A percentile compares a stretch with the other conserved stretches of the same genome.
phyloP scores from a whole-genome alignment of 176 grass and related monocot genomes.

The Elaeis guineensis region DNA sequence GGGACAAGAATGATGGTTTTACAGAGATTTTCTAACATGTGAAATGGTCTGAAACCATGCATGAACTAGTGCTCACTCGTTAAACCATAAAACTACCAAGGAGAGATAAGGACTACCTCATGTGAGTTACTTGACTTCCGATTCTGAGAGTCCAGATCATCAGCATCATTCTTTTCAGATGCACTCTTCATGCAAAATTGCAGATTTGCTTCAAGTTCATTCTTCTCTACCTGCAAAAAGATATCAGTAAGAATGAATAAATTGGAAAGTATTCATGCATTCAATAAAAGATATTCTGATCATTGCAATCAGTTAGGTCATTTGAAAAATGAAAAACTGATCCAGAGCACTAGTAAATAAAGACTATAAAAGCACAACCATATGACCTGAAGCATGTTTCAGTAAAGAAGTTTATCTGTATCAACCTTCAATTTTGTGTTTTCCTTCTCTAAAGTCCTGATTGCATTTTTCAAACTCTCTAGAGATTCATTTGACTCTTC shows the following conservation, averaged over 20 bases:
- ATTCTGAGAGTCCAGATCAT: slow-evolving; percentile 20
- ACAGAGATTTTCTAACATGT: no score
- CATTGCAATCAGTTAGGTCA: no score
- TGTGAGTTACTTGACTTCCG: no score
- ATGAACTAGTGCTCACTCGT: no score
- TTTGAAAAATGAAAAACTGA: background rate
- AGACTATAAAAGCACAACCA: background rate
- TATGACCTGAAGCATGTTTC: no score
- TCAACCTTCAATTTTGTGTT: slow-evolving; percentile 68
- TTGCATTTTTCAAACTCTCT: slow-evolving; percentile 38
- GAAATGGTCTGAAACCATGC: no score
- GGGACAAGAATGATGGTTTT: no score
- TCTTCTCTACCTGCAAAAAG: slow-evolving; percentile 51
- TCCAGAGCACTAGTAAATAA: background rate
- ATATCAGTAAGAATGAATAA: slow-evolving; percentile 10
- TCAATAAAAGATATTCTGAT: background rate
- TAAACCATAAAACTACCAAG: no score
- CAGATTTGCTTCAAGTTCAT: slow-evolving; percentile 45
- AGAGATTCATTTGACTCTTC: slow-evolving; percentile 35
- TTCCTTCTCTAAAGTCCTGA: slow-evolving; percentile 69
- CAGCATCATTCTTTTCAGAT: slow-evolving; percentile 28
- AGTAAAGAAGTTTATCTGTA: slow-evolving; percentile 4
- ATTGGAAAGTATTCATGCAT: background rate
- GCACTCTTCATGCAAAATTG: slow-evolving; percentile 19
- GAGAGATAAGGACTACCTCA: no score